Conservation (phyloP, 495 filamentous ascomycete species). For the Penicillium chermesinum region DNA sequence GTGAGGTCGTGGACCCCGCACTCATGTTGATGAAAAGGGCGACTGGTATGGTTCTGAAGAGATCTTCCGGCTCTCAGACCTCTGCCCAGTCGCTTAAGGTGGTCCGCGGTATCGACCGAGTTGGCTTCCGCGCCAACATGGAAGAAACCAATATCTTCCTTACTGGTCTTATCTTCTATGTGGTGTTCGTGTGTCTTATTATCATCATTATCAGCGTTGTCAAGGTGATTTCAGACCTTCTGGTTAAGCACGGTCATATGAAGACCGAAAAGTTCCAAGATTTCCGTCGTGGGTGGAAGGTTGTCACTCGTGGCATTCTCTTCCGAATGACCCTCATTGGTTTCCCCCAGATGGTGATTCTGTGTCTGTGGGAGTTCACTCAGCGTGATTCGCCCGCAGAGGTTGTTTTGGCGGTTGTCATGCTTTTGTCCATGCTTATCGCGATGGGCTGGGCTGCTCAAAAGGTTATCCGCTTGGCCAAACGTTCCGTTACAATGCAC, state of each 20-base stretch:
- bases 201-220: constrained; percentile 69
- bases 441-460: constrained; percentile 83
- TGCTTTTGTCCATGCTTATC: constrained; percentile 72
- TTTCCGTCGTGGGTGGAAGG: constrained; percentile 87
- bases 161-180: constrained; percentile 86
- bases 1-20: constrained; percentile 37
- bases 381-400: constrained; percentile 80
- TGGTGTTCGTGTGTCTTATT: constrained; percentile 70
- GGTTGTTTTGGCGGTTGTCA: constrained; percentile 82
- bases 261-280: constrained; percentile 86
- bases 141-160: constrained; percentile 93
- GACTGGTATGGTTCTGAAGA: constrained; percentile 29
- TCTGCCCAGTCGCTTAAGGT: constrained; percentile 52
- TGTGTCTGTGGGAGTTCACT: constrained; percentile 95
- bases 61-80: constrained; percentile 34
- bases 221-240: constrained; percentile 72
- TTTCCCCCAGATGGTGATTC: constrained; percentile 84
- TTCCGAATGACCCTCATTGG: constrained; percentile 89
- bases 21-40: constrained; percentile 42
- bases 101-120: constrained; percentile 83
- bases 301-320: constrained; percentile 84
- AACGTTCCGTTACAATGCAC: constrained; percentile 83
- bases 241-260: constrained; percentile 69
- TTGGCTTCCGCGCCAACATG: constrained; percentile 78
- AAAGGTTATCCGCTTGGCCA: constrained; percentile 86